Percentiles rank a stretch among this genome's conserved stretches.
Evolutionary conservation across 768 basidiomycete species (phyloP).

Genomic region (Chlorophyllum brunneum): DNA sequence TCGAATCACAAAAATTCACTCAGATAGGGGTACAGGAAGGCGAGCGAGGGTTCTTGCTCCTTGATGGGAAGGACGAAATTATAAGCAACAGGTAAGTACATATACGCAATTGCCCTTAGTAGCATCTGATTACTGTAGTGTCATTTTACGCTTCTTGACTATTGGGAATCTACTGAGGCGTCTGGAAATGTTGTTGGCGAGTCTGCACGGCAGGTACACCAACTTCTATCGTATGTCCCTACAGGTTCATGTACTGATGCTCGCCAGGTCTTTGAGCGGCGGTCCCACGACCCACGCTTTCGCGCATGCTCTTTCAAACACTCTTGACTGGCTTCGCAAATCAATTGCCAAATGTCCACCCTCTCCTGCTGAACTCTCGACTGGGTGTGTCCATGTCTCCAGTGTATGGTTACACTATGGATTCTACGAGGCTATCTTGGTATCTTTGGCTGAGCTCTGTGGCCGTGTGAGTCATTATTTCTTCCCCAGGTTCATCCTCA

Average conservation of each 20-base stretch:
- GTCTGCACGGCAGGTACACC: constrained; percentile 47
- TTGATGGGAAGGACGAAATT: constrained; percentile 55
- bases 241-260: constrained; percentile 10
- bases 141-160: constrained; percentile 56
- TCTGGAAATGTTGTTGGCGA: constrained; percentile 49
- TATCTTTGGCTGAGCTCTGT: constrained; percentile 55
- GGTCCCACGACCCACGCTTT: constrained; percentile 63
- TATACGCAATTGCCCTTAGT: background rate
- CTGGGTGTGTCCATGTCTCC: constrained; percentile 25
- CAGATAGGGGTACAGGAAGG: constrained; percentile 34
- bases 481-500: background rate
- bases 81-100: constrained; percentile 51
- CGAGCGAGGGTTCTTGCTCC: constrained; percentile 33
- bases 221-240: background rate
- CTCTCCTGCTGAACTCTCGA: constrained; percentile 18
- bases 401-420: constrained; percentile 49
- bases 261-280: constrained; percentile 40
- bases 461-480: constrained; percentile 46
- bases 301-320: constrained; percentile 57
- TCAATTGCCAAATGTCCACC: constrained; percentile 38
- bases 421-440: constrained; percentile 43
- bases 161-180: constrained; percentile 69
- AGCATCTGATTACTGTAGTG: constrained; percentile 29
- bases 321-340: constrained; percentile 48
- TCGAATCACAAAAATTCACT: constrained; percentile 49